Evolutionary conservation across 768 basidiomycete genomes (phyloP), one percentile per base, ranked within the genome.

Genomic region (Leccinum boreale): DNA sequence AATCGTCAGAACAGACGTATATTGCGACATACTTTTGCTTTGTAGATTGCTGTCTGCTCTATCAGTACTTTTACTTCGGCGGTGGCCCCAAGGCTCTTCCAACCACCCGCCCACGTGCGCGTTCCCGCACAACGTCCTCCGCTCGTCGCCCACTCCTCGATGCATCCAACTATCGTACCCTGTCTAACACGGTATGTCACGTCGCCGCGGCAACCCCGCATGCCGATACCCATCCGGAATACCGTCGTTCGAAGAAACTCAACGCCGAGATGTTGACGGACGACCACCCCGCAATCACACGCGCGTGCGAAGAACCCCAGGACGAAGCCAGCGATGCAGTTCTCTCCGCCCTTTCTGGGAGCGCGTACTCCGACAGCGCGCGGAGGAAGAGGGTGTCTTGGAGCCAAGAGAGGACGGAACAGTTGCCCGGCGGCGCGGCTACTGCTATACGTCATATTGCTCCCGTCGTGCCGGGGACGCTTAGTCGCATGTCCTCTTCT

Each of bases 11-110:
- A 50, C 56, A 97, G 92, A 96, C 85, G 44, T 92, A 85, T 70
- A 90, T 99, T 47, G 96, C 97, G 3, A 79, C 80, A 0, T 99
- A 99, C 72, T 99, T 98, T 69, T 89, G 90, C 66, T 75, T 81
- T 55, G 82, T 98, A 52, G 97, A 99, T 72, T 75, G 85, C 51
- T 76, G 79, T 29, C 79, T 98, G 24, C 76, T 95, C 47, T 70
- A 67, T 8, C 96, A 99, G 70, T 98, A 87, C 75, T 76, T 86
- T 67, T 90, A 96, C 74, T 96, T 94, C 66, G 73, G 77, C 44
- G 68, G 72, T 17, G 67, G 65, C 28, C 60, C 71, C 3, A 68
- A 72, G 31, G 77, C 75, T 52, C 72, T 76, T 1, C 68, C 73
- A 8, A 56, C 68, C 14, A 61, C 72, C 23, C 73, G 78, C 53